Conservation (phyloP, 495 filamentous ascomycete species). For the Aspergillus haitiensis region DNA sequence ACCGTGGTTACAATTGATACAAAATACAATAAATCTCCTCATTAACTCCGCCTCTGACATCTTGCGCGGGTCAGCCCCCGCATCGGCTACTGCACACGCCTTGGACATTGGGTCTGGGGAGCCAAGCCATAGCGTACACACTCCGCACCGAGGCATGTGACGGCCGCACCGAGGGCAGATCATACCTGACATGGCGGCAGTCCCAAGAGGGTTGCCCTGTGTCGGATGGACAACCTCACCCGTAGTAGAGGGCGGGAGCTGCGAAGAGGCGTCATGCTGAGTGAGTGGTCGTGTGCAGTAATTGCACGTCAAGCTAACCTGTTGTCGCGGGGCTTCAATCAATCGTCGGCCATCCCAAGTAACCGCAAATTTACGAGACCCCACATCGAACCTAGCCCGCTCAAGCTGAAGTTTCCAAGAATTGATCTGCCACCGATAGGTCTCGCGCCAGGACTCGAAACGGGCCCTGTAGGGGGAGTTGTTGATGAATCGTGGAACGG, state of each 20-base stretch:
- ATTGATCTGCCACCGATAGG: slow-evolving; percentile 81
- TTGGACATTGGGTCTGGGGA: slow-evolving; percentile 67
- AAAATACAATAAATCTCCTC: slow-evolving; percentile 69
- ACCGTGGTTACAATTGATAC: slow-evolving; percentile 84
- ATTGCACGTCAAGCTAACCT: slow-evolving; percentile 79
- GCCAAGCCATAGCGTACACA: slow-evolving; percentile 85
- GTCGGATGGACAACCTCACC: slow-evolving; percentile 42
- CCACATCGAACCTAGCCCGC: slow-evolving; percentile 61
- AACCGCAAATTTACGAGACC: slow-evolving; percentile 60
- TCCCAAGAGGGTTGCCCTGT: slow-evolving; percentile 39
- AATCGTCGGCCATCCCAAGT: slow-evolving; percentile 62
- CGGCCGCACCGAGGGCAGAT: slow-evolving; percentile 83
- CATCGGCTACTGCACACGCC: slow-evolving; percentile 54
- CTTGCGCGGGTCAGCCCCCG: slow-evolving; percentile 35
- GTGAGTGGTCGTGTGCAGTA: slow-evolving; percentile 67
- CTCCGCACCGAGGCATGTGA: slow-evolving; percentile 83
- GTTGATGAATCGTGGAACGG: slow-evolving; percentile 77
- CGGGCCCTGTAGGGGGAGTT: slow-evolving; percentile 55
- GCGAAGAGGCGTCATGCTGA: slow-evolving; percentile 44
- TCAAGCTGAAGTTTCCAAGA: slow-evolving; percentile 65
- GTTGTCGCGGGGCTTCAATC: slow-evolving; percentile 64
- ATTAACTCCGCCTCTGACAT: slow-evolving; percentile 40
- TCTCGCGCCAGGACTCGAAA: slow-evolving; percentile 75
- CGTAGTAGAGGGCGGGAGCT: slow-evolving; percentile 33
- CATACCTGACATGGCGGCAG: slow-evolving; percentile 47